Evolutionary conservation across 1,139 yeast species (phyloP).

Genomic region (Debaryomycetaceae sp.): DNA sequence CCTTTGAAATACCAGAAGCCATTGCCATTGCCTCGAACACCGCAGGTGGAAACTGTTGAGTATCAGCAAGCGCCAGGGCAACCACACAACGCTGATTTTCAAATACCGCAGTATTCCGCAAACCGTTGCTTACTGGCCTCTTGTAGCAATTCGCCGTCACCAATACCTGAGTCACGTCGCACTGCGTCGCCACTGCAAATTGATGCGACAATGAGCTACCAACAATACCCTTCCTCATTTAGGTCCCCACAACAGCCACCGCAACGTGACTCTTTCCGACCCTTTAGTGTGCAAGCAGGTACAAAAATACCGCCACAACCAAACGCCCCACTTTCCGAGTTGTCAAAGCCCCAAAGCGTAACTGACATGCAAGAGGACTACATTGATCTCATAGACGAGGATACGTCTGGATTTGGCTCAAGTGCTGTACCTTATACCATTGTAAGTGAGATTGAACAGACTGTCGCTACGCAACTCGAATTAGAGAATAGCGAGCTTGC

Average conservation of each 20-base stretch:
- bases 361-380: slow-evolving; percentile 4
- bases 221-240: neutral
- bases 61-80: slow-evolving; percentile 10
- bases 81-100: slow-evolving; percentile 13
- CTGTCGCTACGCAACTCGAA: neutral
- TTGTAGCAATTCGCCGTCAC: too few relatives aligned
- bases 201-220: neutral
- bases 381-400: slow-evolving; percentile 18
- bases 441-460: neutral
- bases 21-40: slow-evolving; percentile 36
- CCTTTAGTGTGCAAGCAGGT: too few relatives aligned
- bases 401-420: slow-evolving; percentile 8
- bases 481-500: slow-evolving; percentile 1
- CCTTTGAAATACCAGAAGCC: slow-evolving; percentile 33
- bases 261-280: too few relatives aligned
- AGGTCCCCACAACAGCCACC: neutral
- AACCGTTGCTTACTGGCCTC: too few relatives aligned
- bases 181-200: too few relatives aligned
- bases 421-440: neutral
- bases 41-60: too few relatives aligned
- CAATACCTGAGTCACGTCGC: too few relatives aligned
- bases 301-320: too few relatives aligned
- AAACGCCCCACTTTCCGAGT: too few relatives aligned
- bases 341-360: too few relatives aligned
- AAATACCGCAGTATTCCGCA: too few relatives aligned